Evolutionary conservation across 2,329 filamentous ascomycete genomes (phyloP), one percentile per base, ranked within the genome.

Genomic region (Penicillium sp.): DNA sequence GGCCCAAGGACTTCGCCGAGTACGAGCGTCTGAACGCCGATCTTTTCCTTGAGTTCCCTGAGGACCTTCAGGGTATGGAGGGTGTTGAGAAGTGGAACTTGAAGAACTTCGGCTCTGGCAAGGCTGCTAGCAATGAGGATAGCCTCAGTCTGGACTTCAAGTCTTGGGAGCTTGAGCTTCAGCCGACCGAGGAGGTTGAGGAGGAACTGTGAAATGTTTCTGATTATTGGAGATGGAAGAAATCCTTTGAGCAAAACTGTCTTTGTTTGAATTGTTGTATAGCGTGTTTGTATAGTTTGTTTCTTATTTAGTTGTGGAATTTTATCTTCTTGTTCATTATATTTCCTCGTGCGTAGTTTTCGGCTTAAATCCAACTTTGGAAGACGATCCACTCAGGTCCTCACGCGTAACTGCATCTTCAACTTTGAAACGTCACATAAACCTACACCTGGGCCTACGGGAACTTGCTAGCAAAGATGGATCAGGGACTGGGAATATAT

Each of bases 71-170:
- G 60, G 72, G 69, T 7, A 63, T 70, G 2, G 70, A 76, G 56
- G 75, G 74, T 5, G 71, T 75, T 1, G 76, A 77, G 67, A 77
- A 75, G 68, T 79, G 76, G 77, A 64, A 70, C 50, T 63, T 74
- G 11, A 75, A 77, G 63, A 67, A 60, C 1, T 78, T 74, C 56
- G 76, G 76, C 2, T 52, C 57, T n/a, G 77, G 77, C 4, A 78
- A 77, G 67, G 76, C 76, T n/a, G 72, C 78, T 61, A 66, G 63
- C 24, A 57, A 67, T 8, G 56, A 67, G 18, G 67, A 70, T 46
- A 46, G 60, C 14, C 36, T 70, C 45, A 48, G 61, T 25, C 25
- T 55, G 6, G 50, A 63, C 6, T 47, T 61, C 20, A 56, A 51
- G n/a, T 47, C 46, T 31, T 69, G 66, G 67, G 64, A 65, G 45